Percentiles rank a stretch among this genome's conserved stretches.
phyloP scores from a whole-genome alignment of 768 basidiomycete species.

The Lactarius pseudohatsudake region DNA sequence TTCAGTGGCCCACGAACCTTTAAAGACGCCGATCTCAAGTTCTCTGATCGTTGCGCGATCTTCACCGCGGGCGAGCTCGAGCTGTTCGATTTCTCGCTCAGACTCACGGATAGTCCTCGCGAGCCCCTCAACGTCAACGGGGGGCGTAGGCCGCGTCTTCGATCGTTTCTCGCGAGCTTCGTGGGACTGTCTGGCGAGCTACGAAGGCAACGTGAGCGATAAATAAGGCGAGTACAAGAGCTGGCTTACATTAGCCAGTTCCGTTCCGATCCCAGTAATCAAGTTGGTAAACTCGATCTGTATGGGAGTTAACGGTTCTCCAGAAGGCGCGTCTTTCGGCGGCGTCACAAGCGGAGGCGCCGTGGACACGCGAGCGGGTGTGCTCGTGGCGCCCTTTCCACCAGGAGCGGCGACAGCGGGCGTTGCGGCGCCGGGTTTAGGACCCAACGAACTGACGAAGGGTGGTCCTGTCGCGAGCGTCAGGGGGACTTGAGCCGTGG shows the following conservation, averaged over 20 bases:
- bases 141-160: conserved; percentile 38
- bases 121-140: conserved; percentile 54
- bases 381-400: not conserved
- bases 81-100: conserved; percentile 50
- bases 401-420: not conserved
- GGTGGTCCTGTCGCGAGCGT: conserved; percentile 26
- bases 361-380: conserved; percentile 1
- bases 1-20: conserved; percentile 45
- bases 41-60: conserved; percentile 49
- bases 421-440: not conserved
- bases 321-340: conserved; percentile 12
- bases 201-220: not conserved
- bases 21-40: conserved; percentile 64
- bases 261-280: conserved; percentile 45
- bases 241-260: conserved; percentile 58
- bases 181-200: conserved; percentile 50
- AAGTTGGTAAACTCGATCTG: conserved; percentile 62
- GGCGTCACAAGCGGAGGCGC: conserved; percentile 6
- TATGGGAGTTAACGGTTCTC: conserved; percentile 57
- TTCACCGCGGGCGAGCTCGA: conserved; percentile 45
- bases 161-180: conserved; percentile 39
- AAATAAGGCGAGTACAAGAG: not conserved
- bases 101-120: conserved; percentile 47
- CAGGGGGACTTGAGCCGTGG: conserved; percentile 7
- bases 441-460: not conserved